Evolutionary conservation across 768 basidiomycete genomes (phyloP), one percentile per base, ranked within the genome.

Genomic region (Auriscalpium orientale): DNA sequence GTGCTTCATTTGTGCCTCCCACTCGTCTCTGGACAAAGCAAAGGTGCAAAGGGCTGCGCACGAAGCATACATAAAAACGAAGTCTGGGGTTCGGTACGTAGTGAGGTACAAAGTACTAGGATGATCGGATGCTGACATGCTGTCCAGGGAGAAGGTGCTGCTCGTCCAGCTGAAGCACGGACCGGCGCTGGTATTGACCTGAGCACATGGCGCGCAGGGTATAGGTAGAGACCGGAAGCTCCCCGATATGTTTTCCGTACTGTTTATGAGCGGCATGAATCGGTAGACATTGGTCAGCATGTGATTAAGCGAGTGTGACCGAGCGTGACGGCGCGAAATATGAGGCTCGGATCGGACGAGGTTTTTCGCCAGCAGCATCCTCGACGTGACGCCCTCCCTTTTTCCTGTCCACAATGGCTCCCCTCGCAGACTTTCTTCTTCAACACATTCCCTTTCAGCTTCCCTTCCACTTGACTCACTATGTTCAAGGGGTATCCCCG

Each of bases 401-500:
- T 61, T 61, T 64, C 49, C 53, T 16, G 46, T 53, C 67, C 56
- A 61, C 70, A 74, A 89, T 89, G 88, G 76, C 80, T 67, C 77
- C 81, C 58, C 80, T 91, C 71, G 86, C 89, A 63, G 85, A 89
- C 69, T 73, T 87, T 63, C 76, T 91, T 62, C 73, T 86, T 67
- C 71, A 79, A 45, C 60, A 77, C 65, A 69, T 82, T 60, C 83
- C 85, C 37, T 55, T 70, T 49, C 74, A 79, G 56, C 73, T 88
- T 56, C 86, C 88, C 20, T 68, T 62, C 37, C 76, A 84, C 67
- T 74, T 79, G 48, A 78, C 72, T 49, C 74, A 73, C 49, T 95
- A 88, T 79, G 79, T 89, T 60, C 77, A 76, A 33, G 91, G 89
- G 49, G 70, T 76, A 62, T 88, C 91, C 0, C 94, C 94, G 12